A percentile compares a stretch with the other conserved stretches of the same genome.
phyloP scores from a whole-genome alignment of 768 basidiomycete species.

The Tephrocybe sp. region DNA sequence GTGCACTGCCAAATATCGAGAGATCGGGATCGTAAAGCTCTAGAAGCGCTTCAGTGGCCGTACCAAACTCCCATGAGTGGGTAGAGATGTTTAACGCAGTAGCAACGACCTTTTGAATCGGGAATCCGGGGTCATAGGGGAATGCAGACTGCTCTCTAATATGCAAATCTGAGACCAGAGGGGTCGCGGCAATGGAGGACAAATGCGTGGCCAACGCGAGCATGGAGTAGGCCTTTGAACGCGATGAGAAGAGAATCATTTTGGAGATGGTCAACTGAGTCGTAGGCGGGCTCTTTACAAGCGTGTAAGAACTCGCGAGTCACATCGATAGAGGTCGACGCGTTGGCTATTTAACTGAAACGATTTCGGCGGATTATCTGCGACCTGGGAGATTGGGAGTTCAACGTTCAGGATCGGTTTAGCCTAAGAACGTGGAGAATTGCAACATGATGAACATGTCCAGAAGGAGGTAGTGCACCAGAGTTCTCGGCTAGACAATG shows the following conservation, averaged over 20 bases:
- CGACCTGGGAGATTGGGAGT: too few relatives aligned
- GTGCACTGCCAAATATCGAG: conserved; percentile 6
- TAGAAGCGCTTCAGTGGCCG: conserved; percentile 10
- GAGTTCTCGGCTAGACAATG: too few relatives aligned
- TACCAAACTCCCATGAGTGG: conserved; percentile 14
- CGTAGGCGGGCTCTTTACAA: too few relatives aligned
- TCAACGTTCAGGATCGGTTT: too few relatives aligned
- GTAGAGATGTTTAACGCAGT: conserved; percentile 10
- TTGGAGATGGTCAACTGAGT: too few relatives aligned
- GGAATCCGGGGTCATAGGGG: conserved; percentile 6
- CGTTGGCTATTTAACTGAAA: too few relatives aligned
- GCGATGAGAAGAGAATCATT: background rate
- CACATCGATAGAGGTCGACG: too few relatives aligned
- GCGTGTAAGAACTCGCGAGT: too few relatives aligned
- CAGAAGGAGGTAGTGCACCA: too few relatives aligned
- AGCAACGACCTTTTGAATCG: conserved; percentile 4
- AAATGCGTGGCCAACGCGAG: background rate
- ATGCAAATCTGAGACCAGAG: background rate
- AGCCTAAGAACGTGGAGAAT: too few relatives aligned
- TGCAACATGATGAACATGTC: too few relatives aligned
- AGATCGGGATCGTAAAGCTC: conserved; percentile 11
- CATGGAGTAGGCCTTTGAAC: background rate
- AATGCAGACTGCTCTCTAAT: background rate
- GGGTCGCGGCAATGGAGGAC: background rate
- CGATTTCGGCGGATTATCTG: too few relatives aligned